These are phyloP conservation scores for Paecilomyces dactylethromorphus DNA, from an alignment of 2,329 filamentous ascomycete genomes.

Conservation along the genomic window DNA sequence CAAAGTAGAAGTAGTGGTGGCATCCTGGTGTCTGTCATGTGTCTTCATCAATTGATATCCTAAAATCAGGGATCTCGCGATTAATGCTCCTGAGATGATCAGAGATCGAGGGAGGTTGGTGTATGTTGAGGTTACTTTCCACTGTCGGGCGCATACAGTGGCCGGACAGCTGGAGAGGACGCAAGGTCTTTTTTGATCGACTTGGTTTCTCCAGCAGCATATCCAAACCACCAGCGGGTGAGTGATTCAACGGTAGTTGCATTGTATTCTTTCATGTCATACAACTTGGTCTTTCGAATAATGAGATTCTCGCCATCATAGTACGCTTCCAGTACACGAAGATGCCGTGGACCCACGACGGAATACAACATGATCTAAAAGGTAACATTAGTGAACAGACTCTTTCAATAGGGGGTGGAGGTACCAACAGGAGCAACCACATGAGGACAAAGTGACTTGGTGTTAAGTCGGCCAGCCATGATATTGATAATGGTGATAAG, in stretches of 20 bases:
- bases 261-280: constrained; percentile 1
- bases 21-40: no score
- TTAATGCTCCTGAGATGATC: no score
- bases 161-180: no score
- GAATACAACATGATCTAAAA: constrained; percentile 8
- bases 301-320: constrained; percentile 7
- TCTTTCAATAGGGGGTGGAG: not conserved
- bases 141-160: no score
- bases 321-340: constrained; percentile 8
- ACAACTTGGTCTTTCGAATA: constrained; percentile 5
- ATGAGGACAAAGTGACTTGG: constrained; percentile 5
- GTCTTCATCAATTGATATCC: no score
- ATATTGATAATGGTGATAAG: constrained; percentile 6
- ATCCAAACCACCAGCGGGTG: constrained; percentile 3
- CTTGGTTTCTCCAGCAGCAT: constrained; percentile 5
- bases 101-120: no score
- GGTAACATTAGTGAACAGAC: not conserved
- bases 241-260: not conserved
- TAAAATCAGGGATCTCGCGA: no score
- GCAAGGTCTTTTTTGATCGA: not conserved
- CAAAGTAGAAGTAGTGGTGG: no score
- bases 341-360: constrained; percentile 4
- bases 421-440: constrained; percentile 7
- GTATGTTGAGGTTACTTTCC: no score
- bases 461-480: constrained; percentile 4